A percentile compares a stretch with the other conserved stretches of the same genome.
phyloP scores from a whole-genome alignment of 768 basidiomycete genomes.

The Suillus paluster region DNA sequence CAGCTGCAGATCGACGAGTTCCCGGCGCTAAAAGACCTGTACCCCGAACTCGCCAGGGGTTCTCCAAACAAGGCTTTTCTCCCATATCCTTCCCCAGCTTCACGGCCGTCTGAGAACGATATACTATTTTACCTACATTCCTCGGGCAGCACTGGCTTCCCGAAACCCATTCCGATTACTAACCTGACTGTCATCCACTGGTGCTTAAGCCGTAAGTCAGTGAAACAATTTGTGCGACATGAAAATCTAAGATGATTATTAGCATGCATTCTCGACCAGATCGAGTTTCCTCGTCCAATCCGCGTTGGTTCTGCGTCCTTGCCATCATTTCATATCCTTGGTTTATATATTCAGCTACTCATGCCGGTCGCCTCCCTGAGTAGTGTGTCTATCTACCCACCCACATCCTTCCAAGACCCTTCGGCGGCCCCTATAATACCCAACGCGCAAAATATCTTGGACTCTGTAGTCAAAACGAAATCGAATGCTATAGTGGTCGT shows the following conservation, averaged over 20 bases:
- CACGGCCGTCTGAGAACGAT: conserved; percentile 17
- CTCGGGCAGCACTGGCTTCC: conserved; percentile 54
- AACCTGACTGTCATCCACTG: conserved; percentile 37
- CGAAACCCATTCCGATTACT: conserved; percentile 45
- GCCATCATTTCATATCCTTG: conserved; percentile 27
- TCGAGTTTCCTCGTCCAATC: conserved; percentile 9
- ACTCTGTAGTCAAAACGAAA: conserved; percentile 19
- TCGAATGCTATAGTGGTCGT: conserved; percentile 20
- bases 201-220: conserved; percentile 38
- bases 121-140: conserved; percentile 48
- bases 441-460: conserved; percentile 25
- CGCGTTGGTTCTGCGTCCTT: conserved; percentile 17
- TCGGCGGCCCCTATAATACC: conserved; percentile 24
- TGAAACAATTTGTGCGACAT: not conserved
- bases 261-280: conserved; percentile 16
- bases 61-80: conserved; percentile 10
- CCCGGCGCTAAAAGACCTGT: conserved; percentile 15
- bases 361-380: conserved; percentile 17
- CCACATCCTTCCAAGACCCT: conserved; percentile 20
- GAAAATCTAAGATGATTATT: not conserved
- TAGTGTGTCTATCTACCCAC: conserved; percentile 21
- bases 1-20: conserved; percentile 20
- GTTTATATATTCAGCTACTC: conserved; percentile 21
- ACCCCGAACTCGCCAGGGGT: conserved; percentile 13
- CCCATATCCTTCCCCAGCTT: conserved; percentile 14